Evolutionary conservation across 2,329 filamentous ascomycete species (phyloP).

Genomic region (Trichoderma sp.): DNA sequence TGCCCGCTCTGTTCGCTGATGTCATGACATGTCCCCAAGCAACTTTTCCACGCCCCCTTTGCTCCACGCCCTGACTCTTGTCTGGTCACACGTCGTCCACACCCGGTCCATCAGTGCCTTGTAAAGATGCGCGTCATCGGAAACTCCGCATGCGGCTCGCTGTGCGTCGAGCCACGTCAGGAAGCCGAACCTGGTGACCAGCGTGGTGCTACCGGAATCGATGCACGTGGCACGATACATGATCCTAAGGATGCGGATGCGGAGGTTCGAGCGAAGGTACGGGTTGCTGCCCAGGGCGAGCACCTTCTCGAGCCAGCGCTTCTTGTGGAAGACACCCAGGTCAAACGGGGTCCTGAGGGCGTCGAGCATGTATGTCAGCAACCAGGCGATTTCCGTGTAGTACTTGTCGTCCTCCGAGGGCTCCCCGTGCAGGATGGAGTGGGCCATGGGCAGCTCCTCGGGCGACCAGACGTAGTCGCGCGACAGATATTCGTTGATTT

Average conservation of each 20-base stretch:
- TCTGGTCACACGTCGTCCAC: conserved; percentile 63
- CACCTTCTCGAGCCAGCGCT: conserved; percentile 70
- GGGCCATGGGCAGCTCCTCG: conserved; percentile 68
- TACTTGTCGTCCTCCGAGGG: conserved; percentile 71
- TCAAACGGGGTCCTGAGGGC: conserved; percentile 59
- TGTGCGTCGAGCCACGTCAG: conserved; percentile 71
- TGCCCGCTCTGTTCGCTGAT: not conserved
- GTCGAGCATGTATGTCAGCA: conserved; percentile 67
- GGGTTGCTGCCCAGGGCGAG: conserved; percentile 67
- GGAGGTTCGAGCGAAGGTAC: conserved; percentile 56
- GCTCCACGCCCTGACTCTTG: conserved; percentile 66
- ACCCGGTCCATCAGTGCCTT: conserved; percentile 55
- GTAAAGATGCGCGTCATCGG: conserved; percentile 48
- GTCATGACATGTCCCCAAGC: conserved; percentile 20
- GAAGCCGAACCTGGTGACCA: conserved; percentile 72
- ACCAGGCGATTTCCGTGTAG: conserved; percentile 71
- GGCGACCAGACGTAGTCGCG: conserved; percentile 72
- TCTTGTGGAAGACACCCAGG: conserved; percentile 57
- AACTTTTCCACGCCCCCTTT: conserved; percentile 42
- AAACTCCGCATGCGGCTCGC: conserved; percentile 41
- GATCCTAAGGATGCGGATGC: conserved; percentile 58
- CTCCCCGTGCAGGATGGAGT: conserved; percentile 58
- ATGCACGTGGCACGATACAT: conserved; percentile 66
- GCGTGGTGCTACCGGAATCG: conserved; percentile 71
- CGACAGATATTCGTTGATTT: conserved; percentile 80